A percentile compares a stretch with the other conserved stretches of the same genome.
Evolutionary conservation across 1,284 basidiomycete species (phyloP).

Genomic region (Grifola frondosa): DNA sequence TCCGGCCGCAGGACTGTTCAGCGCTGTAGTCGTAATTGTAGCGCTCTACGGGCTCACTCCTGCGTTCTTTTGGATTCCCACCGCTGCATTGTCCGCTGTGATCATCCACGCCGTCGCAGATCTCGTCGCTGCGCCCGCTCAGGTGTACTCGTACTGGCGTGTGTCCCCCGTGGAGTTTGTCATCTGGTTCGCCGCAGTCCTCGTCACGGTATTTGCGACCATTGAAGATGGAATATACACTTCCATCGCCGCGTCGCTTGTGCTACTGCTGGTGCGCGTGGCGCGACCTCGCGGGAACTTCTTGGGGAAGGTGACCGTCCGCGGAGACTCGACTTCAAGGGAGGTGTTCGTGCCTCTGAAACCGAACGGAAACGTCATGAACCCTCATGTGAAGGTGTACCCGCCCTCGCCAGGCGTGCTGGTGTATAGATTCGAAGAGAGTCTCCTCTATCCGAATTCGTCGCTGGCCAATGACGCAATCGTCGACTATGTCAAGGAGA

Average conservation of each 20-base stretch:
- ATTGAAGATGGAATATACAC: conserved; percentile 97
- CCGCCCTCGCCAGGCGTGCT: conserved; percentile 86
- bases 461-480: conserved; percentile 76
- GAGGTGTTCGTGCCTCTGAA: conserved; percentile 85
- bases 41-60: conserved; percentile 92
- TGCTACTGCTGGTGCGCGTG: conserved; percentile 85
- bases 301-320: conserved; percentile 73
- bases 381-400: conserved; percentile 71
- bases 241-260: conserved; percentile 80
- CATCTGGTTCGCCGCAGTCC: conserved; percentile 87
- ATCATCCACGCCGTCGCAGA: conserved; percentile 97
- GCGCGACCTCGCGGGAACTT: conserved; percentile 92
- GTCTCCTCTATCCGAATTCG: conserved; percentile 92
- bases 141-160: conserved; percentile 93
- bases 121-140: conserved; percentile 84
- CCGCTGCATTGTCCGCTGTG: conserved; percentile 80
- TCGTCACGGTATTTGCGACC: conserved; percentile 84
- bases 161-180: conserved; percentile 92
- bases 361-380: conserved; percentile 56
- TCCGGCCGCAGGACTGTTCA: conserved; percentile 86
- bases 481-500: conserved; percentile 78
- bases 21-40: conserved; percentile 87
- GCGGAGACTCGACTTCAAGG: conserved; percentile 44
- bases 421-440: conserved; percentile 93
- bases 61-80: conserved; percentile 89